Conservation (phyloP, 2,329 filamentous ascomycete genomes). For the Hymenoscyphus occultus region DNA sequence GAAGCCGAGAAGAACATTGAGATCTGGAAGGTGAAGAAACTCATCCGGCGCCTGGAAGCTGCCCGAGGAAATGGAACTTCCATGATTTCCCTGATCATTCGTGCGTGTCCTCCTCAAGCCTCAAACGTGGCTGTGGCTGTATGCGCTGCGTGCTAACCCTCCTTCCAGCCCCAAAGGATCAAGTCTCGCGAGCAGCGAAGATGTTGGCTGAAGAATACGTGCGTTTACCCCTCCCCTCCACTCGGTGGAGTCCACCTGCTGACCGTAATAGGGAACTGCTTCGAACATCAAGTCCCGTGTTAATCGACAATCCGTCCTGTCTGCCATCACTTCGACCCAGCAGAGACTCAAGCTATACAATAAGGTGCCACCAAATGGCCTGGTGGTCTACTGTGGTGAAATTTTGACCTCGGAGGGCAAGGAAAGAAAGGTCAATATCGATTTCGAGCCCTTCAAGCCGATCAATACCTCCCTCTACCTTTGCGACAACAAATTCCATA, state of each 20-base stretch:
- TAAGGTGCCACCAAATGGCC: conserved; percentile 95
- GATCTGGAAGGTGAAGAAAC: conserved; percentile 98
- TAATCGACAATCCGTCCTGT: conserved; percentile 96
- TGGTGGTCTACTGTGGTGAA: conserved; percentile 99
- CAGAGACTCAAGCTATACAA: conserved; percentile 99
- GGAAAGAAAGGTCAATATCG: conserved; percentile 99
- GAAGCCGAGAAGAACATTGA: conserved; percentile 98
- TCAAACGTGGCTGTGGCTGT: conserved; percentile 25
- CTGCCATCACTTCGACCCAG: conserved; percentile 97
- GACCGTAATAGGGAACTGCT: conserved; percentile 73
- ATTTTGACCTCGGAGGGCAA: conserved; percentile 98
- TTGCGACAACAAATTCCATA: conserved; percentile 99
- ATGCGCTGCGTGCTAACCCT: neutral
- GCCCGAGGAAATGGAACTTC: conserved; percentile 97
- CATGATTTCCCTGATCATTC: conserved; percentile 99
- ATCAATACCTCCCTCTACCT: conserved; percentile 99
- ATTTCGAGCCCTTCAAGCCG: conserved; percentile 99
- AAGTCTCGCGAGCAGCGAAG: conserved; percentile 92
- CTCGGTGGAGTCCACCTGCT: conserved; percentile 15
- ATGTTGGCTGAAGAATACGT: conserved; percentile 99
- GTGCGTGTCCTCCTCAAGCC: conserved; percentile 50
- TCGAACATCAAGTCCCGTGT: conserved; percentile 99
- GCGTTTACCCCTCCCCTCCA: conserved; percentile 40
- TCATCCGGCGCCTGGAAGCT: conserved; percentile 97
- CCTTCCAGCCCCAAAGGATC: conserved; percentile 83